A percentile compares a stretch with the other conserved stretches of the same genome.
Conservation (phyloP, 805 yeast species). For the Wickerhamiella domercqiae region DNA sequence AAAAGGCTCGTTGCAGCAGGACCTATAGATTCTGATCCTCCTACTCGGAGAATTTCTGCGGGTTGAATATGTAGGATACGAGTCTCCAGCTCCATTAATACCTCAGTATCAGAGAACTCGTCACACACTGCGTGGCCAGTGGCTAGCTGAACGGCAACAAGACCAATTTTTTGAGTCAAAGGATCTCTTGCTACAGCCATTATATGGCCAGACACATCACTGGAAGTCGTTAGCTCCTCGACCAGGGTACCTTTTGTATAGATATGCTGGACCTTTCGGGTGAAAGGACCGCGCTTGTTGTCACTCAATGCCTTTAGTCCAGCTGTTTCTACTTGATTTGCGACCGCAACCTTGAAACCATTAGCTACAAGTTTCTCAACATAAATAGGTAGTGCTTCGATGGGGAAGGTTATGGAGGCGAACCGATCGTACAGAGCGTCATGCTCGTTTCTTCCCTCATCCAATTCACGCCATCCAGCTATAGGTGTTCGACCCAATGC, state of each 20-base stretch:
- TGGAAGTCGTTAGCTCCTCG: conserved; percentile 32
- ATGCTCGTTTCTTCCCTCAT: conserved; percentile 31
- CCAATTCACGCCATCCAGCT: conserved; percentile 47
- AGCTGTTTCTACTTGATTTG: conserved; percentile 70
- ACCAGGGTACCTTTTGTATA: conserved; percentile 77
- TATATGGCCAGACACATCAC: conserved; percentile 17
- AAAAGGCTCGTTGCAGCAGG: conserved; percentile 17
- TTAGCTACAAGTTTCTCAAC: conserved; percentile 52
- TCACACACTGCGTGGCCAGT: conserved; percentile 71
- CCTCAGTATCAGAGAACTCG: conserved; percentile 41
- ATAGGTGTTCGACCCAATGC: conserved; percentile 41
- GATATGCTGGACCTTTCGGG: conserved; percentile 50
- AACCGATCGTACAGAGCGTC: conserved; percentile 41
- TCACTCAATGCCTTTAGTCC: conserved; percentile 45
- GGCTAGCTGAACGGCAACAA: conserved; percentile 52
- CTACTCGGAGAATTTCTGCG: conserved; percentile 46
- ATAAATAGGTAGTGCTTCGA: conserved; percentile 56
- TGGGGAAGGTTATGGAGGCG: conserved; percentile 80
- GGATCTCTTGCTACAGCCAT: conserved; percentile 14
- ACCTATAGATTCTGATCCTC: too few species aligned
- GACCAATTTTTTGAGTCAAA: conserved; percentile 20
- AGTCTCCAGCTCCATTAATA: conserved; percentile 54
- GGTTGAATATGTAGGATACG: conserved; percentile 63
- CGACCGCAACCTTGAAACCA: conserved; percentile 76
- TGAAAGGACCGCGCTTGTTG: conserved; percentile 44